These are phyloP conservation scores for Lactarius indigo DNA, from an alignment of 768 basidiomycete genomes.

Conservation along the genomic window DNA sequence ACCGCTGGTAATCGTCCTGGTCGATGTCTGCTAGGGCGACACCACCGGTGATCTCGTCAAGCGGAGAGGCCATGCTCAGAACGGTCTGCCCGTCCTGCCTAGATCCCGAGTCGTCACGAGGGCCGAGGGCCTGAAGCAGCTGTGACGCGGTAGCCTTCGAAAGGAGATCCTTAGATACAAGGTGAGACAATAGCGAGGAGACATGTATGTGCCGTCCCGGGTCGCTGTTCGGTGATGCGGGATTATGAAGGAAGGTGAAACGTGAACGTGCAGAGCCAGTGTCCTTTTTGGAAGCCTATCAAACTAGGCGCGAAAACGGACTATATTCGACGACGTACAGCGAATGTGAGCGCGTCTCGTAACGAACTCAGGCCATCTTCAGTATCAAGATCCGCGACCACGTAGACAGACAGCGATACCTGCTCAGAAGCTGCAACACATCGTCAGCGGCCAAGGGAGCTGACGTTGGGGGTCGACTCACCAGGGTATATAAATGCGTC, in stretches of 20 bases:
- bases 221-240: conserved; percentile 33
- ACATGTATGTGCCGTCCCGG: conserved; percentile 28
- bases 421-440: conserved; percentile 20
- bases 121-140: conserved; percentile 41
- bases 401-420: conserved; percentile 49
- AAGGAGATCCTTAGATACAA: conserved; percentile 43
- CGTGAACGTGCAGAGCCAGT: conserved; percentile 46
- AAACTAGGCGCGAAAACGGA: conserved; percentile 10
- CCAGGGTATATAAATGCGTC: conserved; percentile 62
- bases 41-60: conserved; percentile 37
- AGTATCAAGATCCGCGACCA: conserved; percentile 78
- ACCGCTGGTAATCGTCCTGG: conserved; percentile 39
- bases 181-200: conserved; percentile 49
- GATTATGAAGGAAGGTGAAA: conserved; percentile 77
- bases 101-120: conserved; percentile 20
- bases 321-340: conserved; percentile 45
- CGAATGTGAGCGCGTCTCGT: conserved; percentile 60
- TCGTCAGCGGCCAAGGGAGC: conserved; percentile 27
- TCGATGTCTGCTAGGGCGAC: conserved; percentile 35
- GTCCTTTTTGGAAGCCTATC: conserved; percentile 34
- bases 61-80: conserved; percentile 33
- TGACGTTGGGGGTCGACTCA: conserved; percentile 34
- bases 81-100: conserved; percentile 38
- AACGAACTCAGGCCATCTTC: conserved; percentile 53
- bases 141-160: conserved; percentile 37